A percentile compares a stretch with the other conserved stretches of the same genome.
Evolutionary conservation across 352 stramenopile species (phyloP).

Genomic region (Phytophthora agathidicida): DNA sequence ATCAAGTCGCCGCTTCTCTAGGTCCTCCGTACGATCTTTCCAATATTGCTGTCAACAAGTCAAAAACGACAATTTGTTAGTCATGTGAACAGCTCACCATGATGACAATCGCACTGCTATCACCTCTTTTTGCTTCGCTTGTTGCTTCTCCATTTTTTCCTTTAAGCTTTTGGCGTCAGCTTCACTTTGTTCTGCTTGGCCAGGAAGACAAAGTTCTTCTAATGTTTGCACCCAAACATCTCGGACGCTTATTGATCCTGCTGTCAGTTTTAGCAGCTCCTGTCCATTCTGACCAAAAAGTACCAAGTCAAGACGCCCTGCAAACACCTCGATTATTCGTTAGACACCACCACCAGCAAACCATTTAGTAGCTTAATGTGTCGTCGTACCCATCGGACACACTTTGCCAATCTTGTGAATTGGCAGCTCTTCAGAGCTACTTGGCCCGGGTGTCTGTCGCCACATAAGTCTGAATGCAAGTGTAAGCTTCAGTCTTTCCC

Average conservation of each 20-base stretch:
- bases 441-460: constrained; percentile 45
- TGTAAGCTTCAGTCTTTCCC: too few species aligned
- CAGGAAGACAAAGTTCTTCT: constrained; percentile 54
- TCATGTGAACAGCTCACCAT: background rate
- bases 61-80: constrained; percentile 1
- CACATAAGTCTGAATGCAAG: constrained; percentile 43
- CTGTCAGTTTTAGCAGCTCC: constrained; percentile 70
- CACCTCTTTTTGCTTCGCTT: constrained; percentile 69
- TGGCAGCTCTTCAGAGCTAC: constrained; percentile 53
- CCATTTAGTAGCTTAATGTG: background rate
- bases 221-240: constrained; percentile 77
- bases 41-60: constrained; percentile 65
- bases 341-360: background rate
- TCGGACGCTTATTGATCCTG: constrained; percentile 40
- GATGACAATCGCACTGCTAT: too few species aligned
- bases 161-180: constrained; percentile 48
- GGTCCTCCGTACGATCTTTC: constrained; percentile 64
- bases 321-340: background rate
- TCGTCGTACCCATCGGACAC: constrained; percentile 48
- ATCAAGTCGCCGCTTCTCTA: constrained; percentile 64
- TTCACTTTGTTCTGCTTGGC: constrained; percentile 28
- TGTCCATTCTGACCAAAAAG: constrained; percentile 59
- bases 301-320: constrained; percentile 51
- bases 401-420: constrained; percentile 63
- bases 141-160: constrained; percentile 59